phyloP scores from a whole-genome alignment of 164 flowering plant genomes.

The Stephania yunnanensis region DNA sequence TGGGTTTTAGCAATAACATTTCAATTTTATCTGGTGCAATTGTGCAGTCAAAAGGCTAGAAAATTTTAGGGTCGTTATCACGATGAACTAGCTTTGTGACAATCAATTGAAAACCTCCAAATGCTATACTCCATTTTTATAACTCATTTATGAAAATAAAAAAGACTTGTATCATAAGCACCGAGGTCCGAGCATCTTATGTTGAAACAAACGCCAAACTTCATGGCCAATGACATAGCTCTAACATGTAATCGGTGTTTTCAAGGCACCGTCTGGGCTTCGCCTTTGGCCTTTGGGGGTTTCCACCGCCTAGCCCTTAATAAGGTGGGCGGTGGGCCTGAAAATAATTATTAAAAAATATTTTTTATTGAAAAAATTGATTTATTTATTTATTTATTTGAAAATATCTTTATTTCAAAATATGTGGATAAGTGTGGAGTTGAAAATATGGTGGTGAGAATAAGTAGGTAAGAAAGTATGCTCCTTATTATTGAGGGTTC shows the following conservation, averaged over 20 bases:
- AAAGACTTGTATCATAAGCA: not conserved
- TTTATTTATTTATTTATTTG: too few species aligned
- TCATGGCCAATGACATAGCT: not conserved
- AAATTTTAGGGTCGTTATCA: not conserved
- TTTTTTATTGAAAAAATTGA: too few species aligned
- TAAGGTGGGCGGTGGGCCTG: too few species aligned
- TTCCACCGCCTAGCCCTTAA: too few species aligned
- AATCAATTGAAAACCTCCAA: not conserved
- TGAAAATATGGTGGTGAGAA: too few species aligned
- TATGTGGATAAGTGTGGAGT: too few species aligned
- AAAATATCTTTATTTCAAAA: too few species aligned
- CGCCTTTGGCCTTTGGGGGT: too few species aligned
- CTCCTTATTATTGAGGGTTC: too few species aligned
- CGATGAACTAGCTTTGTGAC: not conserved
- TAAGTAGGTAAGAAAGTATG: too few species aligned
- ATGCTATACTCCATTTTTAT: not conserved
- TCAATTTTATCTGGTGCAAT: not conserved
- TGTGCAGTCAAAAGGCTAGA: not conserved
- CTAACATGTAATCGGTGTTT: not conserved
- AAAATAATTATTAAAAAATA: too few species aligned
- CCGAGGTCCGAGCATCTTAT: not conserved
- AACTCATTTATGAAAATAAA: not conserved
- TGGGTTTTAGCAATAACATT: not conserved
- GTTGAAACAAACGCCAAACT: not conserved
- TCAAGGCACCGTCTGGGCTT: not conserved